Percentiles rank a stretch among this genome's conserved stretches.
Conservation (phyloP, 2,329 filamentous ascomycete species). For the Xylariaceae sp. region DNA sequence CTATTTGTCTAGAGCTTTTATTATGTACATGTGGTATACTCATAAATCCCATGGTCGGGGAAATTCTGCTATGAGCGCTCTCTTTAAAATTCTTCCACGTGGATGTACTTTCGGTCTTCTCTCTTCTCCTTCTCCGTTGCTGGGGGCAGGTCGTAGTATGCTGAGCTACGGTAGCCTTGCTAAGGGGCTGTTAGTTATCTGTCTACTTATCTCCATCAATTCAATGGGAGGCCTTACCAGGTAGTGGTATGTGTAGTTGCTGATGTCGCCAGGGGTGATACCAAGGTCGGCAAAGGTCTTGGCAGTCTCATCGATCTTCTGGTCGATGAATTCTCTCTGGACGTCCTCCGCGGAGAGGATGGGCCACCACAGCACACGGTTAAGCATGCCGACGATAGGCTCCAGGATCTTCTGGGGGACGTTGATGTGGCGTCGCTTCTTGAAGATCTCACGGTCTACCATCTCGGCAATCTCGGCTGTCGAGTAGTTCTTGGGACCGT, state of each 20-base stretch:
- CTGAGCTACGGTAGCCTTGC: slow-evolving; percentile 85
- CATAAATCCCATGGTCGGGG: slow-evolving; percentile 16
- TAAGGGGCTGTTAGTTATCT: slow-evolving; percentile 35
- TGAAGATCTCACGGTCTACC: slow-evolving; percentile 88
- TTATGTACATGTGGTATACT: slow-evolving; percentile 34
- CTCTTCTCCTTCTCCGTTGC: slow-evolving; percentile 90
- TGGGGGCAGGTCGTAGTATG: slow-evolving; percentile 89
- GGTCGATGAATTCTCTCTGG: slow-evolving; percentile 88
- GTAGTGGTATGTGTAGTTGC: slow-evolving; percentile 87
- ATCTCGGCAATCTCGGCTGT: slow-evolving; percentile 80
- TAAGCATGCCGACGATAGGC: slow-evolving; percentile 67
- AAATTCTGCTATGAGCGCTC: slow-evolving; percentile 20
- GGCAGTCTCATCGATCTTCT: slow-evolving; percentile 80
- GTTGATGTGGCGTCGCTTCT: slow-evolving; percentile 85
- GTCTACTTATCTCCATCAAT: not conserved
- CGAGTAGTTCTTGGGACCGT: slow-evolving; percentile 88
- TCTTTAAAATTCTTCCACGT: slow-evolving; percentile 80
- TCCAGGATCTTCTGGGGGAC: slow-evolving; percentile 76
- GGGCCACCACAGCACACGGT: slow-evolving; percentile 85
- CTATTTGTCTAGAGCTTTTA: slow-evolving; percentile 32
- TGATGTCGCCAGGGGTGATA: slow-evolving; percentile 83
- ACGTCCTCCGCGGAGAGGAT: slow-evolving; percentile 77
- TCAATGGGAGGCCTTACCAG: slow-evolving; percentile 54
- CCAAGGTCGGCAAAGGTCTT: slow-evolving; percentile 95
- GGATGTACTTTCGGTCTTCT: slow-evolving; percentile 95